Base-by-base conservation (phyloP, 352 stramenopile species). In the Phytopythium oedochilum region DNA sequence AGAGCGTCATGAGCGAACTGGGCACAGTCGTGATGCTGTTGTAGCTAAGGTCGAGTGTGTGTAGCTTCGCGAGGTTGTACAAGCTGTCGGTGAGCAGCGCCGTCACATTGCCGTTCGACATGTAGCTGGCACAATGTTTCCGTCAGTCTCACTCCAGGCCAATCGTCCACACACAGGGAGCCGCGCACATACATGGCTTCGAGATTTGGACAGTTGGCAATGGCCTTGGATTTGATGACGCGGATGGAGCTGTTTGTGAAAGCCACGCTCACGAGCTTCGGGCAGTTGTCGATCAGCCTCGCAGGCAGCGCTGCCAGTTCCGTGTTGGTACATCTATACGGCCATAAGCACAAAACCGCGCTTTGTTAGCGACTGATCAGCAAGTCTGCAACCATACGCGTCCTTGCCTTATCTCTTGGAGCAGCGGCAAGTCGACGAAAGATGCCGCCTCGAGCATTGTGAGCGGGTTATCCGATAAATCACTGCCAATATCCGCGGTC, bases 401-500 rank as follows among this genome's bases (percentile, higher is more conserved):
- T 26, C 11, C 40, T 5, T 31, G 87, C 76, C 61, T 50, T 35
- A 89, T 69, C 36, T 62, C 66, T 28, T 78, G 47, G 0, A 89
- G 66, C 47, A 61, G 44, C 11, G 70, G 52, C 45, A 87, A 55
- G 32, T 68, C 60, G 29, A 59, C 69, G 36, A 89, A 89, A 5
- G 72, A 74, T 28, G 71, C 59, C 1, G 75, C 23, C 31, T 75
- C 61, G n/a, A 89, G 63, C 55, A 60, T 55, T 26, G 66, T 76
- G 32, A 89, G 59, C 22, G 72, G 74, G 58, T 89, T 89, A 49
- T 79, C 59, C 1, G 78, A 89, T 6, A 86, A 43, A 55, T 83
- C 60, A 42, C 74, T 87, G 34, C 26, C 36, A 5, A 34, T 55
- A 49, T 15, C 46, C 60, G 47, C 34, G 51, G 52, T 0, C 14